Evolutionary conservation across 2,329 filamentous ascomycete genomes (phyloP), one percentile per base, ranked within the genome.

Genomic region (Trichoderma aggressivum): DNA sequence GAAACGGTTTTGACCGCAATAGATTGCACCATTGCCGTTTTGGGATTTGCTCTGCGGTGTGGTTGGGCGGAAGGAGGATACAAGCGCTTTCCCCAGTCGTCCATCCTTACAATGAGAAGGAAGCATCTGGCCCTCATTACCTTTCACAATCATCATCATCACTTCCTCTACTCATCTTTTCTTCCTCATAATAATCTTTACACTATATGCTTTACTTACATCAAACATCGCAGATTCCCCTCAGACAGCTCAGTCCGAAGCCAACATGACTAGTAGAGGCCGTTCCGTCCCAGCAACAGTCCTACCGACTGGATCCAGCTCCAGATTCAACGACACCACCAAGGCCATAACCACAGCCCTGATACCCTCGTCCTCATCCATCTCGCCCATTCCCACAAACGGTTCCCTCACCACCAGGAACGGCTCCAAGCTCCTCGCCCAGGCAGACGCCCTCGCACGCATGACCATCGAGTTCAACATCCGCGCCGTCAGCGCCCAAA

Each of bases 401-500:
- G 11, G 60, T 10, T 6, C 56, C 65, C 14, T 56, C 39, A 14
- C 32, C 56, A 55, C 39, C 55, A 63, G 36, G 24, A 55, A 16
- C 7, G 58, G n/a, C 43, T 43, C 18, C 47, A 62, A 21, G 34
- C 69, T 79, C 8, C 55, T 77, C 32, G 71, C 72, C 11, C 76
- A 77, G 32, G 79, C 80, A 50, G 77, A 81, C 4, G 77, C 78
- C 36, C 75, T 82, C n/a, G 78, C 81, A 6, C 75, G 73, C 55
- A 81, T 82, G 78, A 81, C 78, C 7, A 74, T 79, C n/a, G 81
- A 82, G 73, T 77, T 82, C 66, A 79, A 77, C 71, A 72, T 82
- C 43, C 79, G 78, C 47, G 71, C 75, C 36, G 72, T 82, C 28
- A 65, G 71, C 32, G 68, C 70, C 26, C 77, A 79, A 61, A 77